phyloP scores from a whole-genome alignment of 352 stramenopile species.

The Pythium apleroticum region DNA sequence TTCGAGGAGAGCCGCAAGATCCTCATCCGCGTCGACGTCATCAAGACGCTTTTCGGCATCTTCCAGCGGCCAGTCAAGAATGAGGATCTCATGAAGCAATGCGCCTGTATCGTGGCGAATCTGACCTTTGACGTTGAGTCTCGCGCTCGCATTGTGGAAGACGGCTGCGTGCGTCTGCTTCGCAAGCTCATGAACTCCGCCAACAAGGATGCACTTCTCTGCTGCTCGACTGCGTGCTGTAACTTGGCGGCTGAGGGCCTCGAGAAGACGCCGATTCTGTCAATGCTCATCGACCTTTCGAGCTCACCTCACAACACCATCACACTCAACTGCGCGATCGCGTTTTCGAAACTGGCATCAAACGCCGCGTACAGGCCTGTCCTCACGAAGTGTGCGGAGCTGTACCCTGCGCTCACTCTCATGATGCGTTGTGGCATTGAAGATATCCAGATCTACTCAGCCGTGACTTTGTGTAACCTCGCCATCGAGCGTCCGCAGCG shows the following conservation, averaged over 20 bases:
- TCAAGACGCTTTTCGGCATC: constrained; percentile 62
- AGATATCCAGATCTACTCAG: constrained; percentile 90
- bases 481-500: constrained; percentile 64
- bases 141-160: constrained; percentile 55
- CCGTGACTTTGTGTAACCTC: constrained; percentile 83
- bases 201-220: constrained; percentile 63
- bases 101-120: constrained; percentile 63
- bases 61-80: constrained; percentile 68
- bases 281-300: constrained; percentile 83
- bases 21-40: constrained; percentile 56
- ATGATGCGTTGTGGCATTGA: constrained; percentile 90
- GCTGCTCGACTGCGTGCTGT: constrained; percentile 72
- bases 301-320: constrained; percentile 56
- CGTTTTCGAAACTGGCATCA: constrained; percentile 74
- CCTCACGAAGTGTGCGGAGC: constrained; percentile 67
- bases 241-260: constrained; percentile 71
- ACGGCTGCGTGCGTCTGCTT: constrained; percentile 60
- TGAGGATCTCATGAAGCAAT: constrained; percentile 69
- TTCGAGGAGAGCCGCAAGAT: constrained; percentile 60
- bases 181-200: constrained; percentile 66
- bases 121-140: constrained; percentile 73
- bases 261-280: constrained; percentile 65
- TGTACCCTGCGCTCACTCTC: constrained; percentile 75
- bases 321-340: constrained; percentile 73
- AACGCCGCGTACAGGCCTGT: constrained; percentile 47